These are phyloP conservation scores for Vigna hirtella DNA, from an alignment of 306 rosid species.

Conservation along the genomic window DNA sequence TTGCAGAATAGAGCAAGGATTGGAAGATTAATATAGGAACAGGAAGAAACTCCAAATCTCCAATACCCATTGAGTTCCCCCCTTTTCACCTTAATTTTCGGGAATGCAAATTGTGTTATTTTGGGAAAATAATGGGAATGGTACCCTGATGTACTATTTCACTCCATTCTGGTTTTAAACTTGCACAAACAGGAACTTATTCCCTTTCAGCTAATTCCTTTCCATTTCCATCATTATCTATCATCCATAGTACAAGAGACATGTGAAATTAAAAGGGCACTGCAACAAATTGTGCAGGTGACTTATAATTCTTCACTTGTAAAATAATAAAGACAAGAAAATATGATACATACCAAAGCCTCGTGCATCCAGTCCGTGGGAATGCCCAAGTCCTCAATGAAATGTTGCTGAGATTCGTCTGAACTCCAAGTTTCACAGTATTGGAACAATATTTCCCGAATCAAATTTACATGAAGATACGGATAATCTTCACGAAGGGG, in stretches of 20 bases:
- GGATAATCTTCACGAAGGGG: slow-evolving; percentile 79
- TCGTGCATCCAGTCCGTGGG: slow-evolving; percentile 92
- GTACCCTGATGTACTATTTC: background rate
- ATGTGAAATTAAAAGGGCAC: slow-evolving; percentile 25
- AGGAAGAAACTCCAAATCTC: background rate
- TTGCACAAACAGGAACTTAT: slow-evolving; percentile 6
- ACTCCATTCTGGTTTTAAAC: background rate
- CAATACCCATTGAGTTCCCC: background rate
- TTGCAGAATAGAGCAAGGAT: background rate
- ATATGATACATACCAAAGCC: slow-evolving; percentile 75
- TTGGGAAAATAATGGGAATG: background rate
- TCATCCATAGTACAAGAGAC: slow-evolving; percentile 15
- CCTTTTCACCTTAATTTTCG: background rate
- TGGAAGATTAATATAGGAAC: background rate
- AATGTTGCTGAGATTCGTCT: slow-evolving; percentile 70
- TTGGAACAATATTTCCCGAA: slow-evolving; percentile 92
- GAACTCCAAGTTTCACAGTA: slow-evolving; percentile 98
- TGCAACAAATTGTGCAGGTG: slow-evolving; percentile 30
- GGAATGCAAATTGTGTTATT: background rate
- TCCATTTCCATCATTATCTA: slow-evolving; percentile 1
- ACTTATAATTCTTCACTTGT: background rate
- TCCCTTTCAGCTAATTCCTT: background rate
- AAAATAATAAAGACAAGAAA: slow-evolving; percentile 5
- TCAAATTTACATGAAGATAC: slow-evolving; percentile 77
- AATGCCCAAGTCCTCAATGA: slow-evolving; percentile 87